Percentiles rank a stretch among this genome's conserved stretches.
These are phyloP conservation scores for Scutellaria barbata DNA, from an alignment of 257 asterid genomes.

Conservation along the genomic window DNA sequence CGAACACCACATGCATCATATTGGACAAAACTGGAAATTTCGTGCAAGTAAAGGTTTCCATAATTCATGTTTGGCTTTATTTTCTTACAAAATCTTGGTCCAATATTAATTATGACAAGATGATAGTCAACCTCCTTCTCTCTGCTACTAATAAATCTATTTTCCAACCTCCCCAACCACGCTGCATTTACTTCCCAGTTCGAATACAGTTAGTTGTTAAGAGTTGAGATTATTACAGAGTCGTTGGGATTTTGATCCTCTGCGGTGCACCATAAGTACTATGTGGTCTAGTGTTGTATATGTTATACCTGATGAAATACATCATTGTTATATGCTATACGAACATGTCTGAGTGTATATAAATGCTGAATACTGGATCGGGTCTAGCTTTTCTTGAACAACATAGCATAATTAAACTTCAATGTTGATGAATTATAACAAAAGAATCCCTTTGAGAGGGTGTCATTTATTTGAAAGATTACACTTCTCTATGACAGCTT, in stretches of 20 bases:
- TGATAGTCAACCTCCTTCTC: conserved; percentile 11
- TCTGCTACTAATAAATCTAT: conserved; percentile 14
- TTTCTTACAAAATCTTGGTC: conserved; percentile 28
- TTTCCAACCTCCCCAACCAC: conserved; percentile 44
- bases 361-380: no score
- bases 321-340: no score
- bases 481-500: conserved; percentile 45
- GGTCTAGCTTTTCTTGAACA: no score
- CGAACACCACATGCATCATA: no score
- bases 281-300: no score
- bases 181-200: conserved; percentile 42
- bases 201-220: conserved; percentile 39
- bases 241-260: no score
- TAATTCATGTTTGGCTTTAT: conserved; percentile 3
- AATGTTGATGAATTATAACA: neutral
- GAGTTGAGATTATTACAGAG: neutral
- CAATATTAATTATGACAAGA: conserved; percentile 38
- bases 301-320: no score
- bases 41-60: neutral
- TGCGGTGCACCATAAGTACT: no score
- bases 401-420: neutral
- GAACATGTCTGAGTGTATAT: no score
- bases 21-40: no score
- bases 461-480: conserved; percentile 49
- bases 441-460: conserved; percentile 34